Conservation (phyloP, 768 basidiomycete genomes). For the Boletus pseudopeckii region DNA sequence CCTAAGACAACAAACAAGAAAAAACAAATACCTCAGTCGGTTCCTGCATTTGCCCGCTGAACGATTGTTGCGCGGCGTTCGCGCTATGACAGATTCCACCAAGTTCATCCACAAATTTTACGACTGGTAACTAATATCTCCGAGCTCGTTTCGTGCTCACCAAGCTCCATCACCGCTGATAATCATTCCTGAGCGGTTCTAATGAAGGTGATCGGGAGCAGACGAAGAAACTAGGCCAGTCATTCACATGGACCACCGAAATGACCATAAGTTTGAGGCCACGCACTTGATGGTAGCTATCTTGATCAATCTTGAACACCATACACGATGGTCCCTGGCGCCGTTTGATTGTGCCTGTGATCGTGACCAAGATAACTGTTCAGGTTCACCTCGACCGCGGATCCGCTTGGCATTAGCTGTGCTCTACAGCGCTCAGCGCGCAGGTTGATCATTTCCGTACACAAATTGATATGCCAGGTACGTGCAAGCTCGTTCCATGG, state of each 20-base stretch:
- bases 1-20: no score
- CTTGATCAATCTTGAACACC: not conserved
- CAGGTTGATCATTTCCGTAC: not conserved
- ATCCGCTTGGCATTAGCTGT: not conserved
- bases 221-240: not conserved
- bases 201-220: no score
- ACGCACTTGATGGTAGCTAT: not conserved
- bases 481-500: not conserved
- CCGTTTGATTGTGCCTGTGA: not conserved
- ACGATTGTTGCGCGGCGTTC: no score
- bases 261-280: not conserved
- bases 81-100: no score
- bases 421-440: not conserved
- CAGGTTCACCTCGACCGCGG: not conserved
- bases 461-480: not conserved
- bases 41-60: no score
- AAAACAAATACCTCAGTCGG: no score
- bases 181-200: no score
- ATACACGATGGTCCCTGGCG: not conserved
- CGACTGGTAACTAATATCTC: no score
- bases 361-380: not conserved
- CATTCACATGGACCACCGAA: not conserved
- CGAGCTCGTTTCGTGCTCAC: no score
- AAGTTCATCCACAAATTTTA: no score
- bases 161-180: no score